phyloP scores from a whole-genome alignment of 2,329 filamentous ascomycete species.

The Fusarium tricinctum region DNA sequence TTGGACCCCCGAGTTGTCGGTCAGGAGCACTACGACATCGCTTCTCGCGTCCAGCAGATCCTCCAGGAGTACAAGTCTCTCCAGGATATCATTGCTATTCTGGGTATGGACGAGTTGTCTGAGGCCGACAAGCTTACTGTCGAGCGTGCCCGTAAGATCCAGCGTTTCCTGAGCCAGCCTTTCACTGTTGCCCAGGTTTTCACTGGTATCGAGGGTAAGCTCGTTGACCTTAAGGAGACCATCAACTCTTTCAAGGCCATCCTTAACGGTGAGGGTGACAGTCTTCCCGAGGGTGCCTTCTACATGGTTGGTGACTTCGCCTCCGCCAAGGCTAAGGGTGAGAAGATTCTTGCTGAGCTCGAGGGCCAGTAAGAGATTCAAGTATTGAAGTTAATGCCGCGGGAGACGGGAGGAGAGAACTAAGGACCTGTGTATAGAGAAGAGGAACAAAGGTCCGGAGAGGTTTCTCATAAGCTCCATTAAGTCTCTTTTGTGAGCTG shows the following conservation, averaged over 20 bases:
- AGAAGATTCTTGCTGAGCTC: constrained; percentile 99
- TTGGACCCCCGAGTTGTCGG: constrained; percentile 98
- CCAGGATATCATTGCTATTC: constrained; percentile 99
- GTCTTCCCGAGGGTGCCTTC: constrained; percentile 92
- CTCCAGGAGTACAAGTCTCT: constrained; percentile 99
- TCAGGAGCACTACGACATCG: constrained; percentile 96
- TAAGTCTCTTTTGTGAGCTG: constrained; percentile 72
- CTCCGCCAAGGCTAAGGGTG: constrained; percentile 94
- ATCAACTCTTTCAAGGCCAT: constrained; percentile 98
- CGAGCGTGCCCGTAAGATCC: constrained; percentile 99
- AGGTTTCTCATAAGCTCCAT: constrained; percentile 67
- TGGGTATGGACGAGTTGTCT: constrained; percentile 99
- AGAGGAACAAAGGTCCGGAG: constrained; percentile 65
- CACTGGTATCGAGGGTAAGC: constrained; percentile 94
- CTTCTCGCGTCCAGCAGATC: constrained; percentile 97
- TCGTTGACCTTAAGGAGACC: constrained; percentile 99
- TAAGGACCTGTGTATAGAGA: constrained; percentile 69
- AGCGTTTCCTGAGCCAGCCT: constrained; percentile 99
- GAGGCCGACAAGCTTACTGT: constrained; percentile 99
- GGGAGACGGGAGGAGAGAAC: constrained; percentile 52
- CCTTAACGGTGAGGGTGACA: constrained; percentile 93
- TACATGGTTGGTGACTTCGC: constrained; percentile 99
- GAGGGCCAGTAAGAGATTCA: constrained; percentile 70
- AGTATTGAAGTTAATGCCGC: constrained; percentile 54
- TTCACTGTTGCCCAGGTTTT: constrained; percentile 91